Evolutionary conservation across 192 early-diverging fungal species (phyloP), one percentile per base, ranked within the genome.

Genomic region (Geranomyces variabilis): DNA sequence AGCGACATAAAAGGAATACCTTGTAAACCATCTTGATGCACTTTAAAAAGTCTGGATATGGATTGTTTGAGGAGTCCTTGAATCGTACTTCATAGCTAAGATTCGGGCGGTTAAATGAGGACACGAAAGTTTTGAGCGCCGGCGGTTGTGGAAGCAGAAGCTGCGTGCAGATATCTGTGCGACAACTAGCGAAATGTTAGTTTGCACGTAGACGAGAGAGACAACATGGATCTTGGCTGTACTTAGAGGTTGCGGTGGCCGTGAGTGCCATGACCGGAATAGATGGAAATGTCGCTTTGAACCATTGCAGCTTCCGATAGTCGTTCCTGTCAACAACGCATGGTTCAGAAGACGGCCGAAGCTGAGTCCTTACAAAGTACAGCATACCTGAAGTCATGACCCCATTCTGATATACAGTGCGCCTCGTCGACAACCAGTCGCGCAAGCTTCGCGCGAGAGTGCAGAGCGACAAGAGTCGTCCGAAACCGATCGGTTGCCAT

Each of bases 221-320:
- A 19, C 6, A 60, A 10, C 31, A 60, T 2, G 58, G 12, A 60
- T 3, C 29, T 34, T 28, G 5, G 10, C 36, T 7, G 6, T 67
- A 79, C 78, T 46, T 67, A 9, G 13, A 41, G 43, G 81, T 85
- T 10, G 84, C 84, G 0, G 92, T 95, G 0, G 93, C 93, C 1
- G 94, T 92, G 44, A 95, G 75, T 2, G 92, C 93, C 77, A 92
- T 88, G 51, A 95, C 75, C 0, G 87, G 90, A 0, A 88, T 77
- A 0, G 79, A 65, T 0, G 87, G 88, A 65, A 91, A 93, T 1
- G 60, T 62, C 12, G 55, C 53, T 55, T 81, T 79, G 46, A 74
- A 83, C 56, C 77, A 81, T 1, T n/a, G 36, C 1, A 86, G 75
- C 53, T 80, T 78, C 2, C 78, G 73, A 60, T 83, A 86, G 58